Conservation (phyloP, 1,139 yeast genomes). For the Saccharomyces hybrid region DNA sequence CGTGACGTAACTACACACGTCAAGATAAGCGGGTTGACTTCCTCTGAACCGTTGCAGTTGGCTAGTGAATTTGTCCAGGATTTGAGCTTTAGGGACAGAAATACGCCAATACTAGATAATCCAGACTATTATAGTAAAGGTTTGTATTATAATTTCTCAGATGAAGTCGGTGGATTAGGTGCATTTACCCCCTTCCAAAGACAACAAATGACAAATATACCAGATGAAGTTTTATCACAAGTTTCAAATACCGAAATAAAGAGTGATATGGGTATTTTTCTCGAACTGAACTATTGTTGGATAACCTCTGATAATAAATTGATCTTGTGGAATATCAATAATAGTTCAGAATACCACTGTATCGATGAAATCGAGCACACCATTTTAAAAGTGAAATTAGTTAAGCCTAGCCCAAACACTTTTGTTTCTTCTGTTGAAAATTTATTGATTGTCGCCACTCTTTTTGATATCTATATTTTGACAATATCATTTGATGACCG, state of each 20-base stretch:
- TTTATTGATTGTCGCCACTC: slow-evolving; percentile 70
- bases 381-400: slow-evolving; percentile 66
- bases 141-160: slow-evolving; percentile 35
- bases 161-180: slow-evolving; percentile 35
- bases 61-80: slow-evolving; percentile 37
- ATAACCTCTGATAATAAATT: slow-evolving; percentile 74
- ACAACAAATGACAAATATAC: slow-evolving; percentile 60
- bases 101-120: slow-evolving; percentile 36
- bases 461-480: slow-evolving; percentile 66
- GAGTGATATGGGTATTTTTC: slow-evolving; percentile 76
- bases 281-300: slow-evolving; percentile 82
- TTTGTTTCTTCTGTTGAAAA: slow-evolving; percentile 73
- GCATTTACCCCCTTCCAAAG: slow-evolving; percentile 73
- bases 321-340: slow-evolving; percentile 70
- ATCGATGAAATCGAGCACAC: slow-evolving; percentile 79
- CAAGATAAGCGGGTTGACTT: slow-evolving; percentile 21
- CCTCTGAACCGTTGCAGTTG: slow-evolving; percentile 31
- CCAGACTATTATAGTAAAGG: slow-evolving; percentile 36
- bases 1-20: slow-evolving; percentile 13
- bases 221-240: slow-evolving; percentile 76
- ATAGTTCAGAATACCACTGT: slow-evolving; percentile 59
- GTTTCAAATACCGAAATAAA: slow-evolving; percentile 54
- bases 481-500: slow-evolving; percentile 55
- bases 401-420: slow-evolving; percentile 69
- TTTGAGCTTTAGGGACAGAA: slow-evolving; percentile 33